phyloP scores from a whole-genome alignment of 2,329 filamentous ascomycete genomes.

The Colletotrichum tanaceti region DNA sequence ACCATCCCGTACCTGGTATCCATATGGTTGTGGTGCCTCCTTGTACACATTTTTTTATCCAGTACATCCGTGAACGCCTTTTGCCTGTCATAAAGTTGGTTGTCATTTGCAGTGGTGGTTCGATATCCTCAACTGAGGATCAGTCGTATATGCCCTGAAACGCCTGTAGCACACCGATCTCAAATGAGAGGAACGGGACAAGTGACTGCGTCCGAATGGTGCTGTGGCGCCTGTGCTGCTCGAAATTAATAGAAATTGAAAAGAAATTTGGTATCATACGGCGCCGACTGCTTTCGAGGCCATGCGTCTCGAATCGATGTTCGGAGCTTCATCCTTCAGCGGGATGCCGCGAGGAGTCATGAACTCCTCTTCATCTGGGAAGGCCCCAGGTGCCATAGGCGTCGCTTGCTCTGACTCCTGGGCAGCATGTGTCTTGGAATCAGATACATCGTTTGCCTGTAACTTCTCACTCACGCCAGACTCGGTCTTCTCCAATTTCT shows the following conservation, averaged over 20 bases:
- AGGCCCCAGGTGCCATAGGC: conserved; percentile 33
- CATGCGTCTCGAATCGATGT: conserved; percentile 22
- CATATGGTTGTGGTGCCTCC: conserved; percentile 5
- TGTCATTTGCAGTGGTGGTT: conserved; percentile 26
- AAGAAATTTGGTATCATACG: conserved; percentile 34
- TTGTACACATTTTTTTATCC: conserved; percentile 16
- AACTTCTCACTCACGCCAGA: conserved; percentile 4
- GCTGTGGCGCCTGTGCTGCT: background rate
- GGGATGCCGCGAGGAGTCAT: conserved; percentile 24
- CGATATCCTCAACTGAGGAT: conserved; percentile 27
- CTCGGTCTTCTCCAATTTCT: conserved; percentile 4
- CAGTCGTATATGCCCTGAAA: conserved; percentile 21
- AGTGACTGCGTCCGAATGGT: conserved; percentile 12
- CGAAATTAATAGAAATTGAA: conserved; percentile 7
- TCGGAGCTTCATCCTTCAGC: conserved; percentile 28
- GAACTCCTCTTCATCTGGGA: conserved; percentile 30
- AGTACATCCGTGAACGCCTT: conserved; percentile 35
- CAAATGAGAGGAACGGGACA: conserved; percentile 5
- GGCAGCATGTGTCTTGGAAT: conserved; percentile 4
- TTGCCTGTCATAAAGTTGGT: conserved; percentile 31
- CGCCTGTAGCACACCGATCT: conserved; percentile 21
- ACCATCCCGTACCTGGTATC: conserved; percentile 11
- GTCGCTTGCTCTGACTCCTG: conserved; percentile 24
- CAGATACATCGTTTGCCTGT: conserved; percentile 10
- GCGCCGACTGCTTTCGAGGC: conserved; percentile 20